Base-by-base conservation (phyloP, 2,329 filamentous ascomycete genomes). In the Fusarium abutilonis region DNA sequence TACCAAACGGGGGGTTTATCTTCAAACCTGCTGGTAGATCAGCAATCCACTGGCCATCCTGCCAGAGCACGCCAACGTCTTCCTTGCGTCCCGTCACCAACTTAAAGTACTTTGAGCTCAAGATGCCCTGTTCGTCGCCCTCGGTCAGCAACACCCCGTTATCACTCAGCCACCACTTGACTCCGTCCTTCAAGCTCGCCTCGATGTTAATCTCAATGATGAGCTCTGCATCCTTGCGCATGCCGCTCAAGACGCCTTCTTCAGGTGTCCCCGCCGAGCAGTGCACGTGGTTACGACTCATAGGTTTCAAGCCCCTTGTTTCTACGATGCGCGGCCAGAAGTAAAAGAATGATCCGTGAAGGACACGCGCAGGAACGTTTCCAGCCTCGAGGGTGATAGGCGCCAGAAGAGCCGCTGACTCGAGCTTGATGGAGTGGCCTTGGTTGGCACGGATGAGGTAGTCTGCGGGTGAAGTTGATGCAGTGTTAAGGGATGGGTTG, bases 361-460 rank as follows among this genome's bases (percentile, higher is more conserved):
- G 86, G 4, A 93, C 91, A 0, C 83, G 80, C 0, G 80, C 72
- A 0, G 92, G 92, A 1, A 93, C 68, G 60, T 85, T 85, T 21
- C 71, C 82, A 7, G 73, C 77, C 31, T 83, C 82, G 1, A 86
- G 72, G 1, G 86, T 88, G 54, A 97, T 80, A 7, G 89, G 87
- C 17, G 81, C 83, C 4, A 97, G 84, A 3, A 96, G 83, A 0
- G 84, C 84, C 42, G 89, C 86, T n/a, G 86, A 86, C 26, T 91
- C 89, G 32, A 88, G 78, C 71, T 87, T 86, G 72, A 99, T 91
- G 69, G 87, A 92, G 80, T 98, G 95, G 51, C 95, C 95, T 79
- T 98, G 95, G 72, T 96, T 97, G 26, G 95, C 95, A 70, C 95
- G 92, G 77, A 99, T 97, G 29, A 96, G 82, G 80, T 89, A 97